Conservation (phyloP, 2,329 filamentous ascomycete genomes). For the Neofusicoccum parvum region DNA sequence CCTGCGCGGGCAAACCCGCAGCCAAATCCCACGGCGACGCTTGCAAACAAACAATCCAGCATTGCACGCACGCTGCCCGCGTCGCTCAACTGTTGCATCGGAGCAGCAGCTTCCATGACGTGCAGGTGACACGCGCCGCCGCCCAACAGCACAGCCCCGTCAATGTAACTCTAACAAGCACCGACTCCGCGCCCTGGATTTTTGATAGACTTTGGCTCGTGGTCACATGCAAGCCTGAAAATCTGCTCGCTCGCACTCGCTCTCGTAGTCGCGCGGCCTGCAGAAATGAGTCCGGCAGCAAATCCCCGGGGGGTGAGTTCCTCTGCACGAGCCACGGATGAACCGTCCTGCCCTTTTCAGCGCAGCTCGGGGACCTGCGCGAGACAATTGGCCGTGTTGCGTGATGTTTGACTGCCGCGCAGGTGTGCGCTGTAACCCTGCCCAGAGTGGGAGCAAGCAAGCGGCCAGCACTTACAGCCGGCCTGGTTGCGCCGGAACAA, state of each 20-base stretch:
- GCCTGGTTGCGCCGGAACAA: too few relatives aligned
- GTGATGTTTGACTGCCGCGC: too few relatives aligned
- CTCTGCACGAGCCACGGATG: too few relatives aligned
- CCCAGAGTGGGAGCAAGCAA: too few relatives aligned
- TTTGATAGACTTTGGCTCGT: neutral
- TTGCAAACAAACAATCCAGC: constrained; percentile 14
- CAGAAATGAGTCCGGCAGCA: too few relatives aligned
- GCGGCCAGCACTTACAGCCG: too few relatives aligned
- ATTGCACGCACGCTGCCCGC: constrained; percentile 5
- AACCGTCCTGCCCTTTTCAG: too few relatives aligned
- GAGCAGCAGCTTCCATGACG: constrained; percentile 4
- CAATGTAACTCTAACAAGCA: constrained; percentile 3
- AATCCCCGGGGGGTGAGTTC: too few relatives aligned
- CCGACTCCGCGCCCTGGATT: neutral
- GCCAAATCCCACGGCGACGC: neutral
- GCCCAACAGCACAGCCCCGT: neutral
- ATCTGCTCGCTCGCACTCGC: neutral
- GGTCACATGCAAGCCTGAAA: neutral
- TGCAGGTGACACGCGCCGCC: constrained; percentile 1
- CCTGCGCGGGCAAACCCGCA: constrained; percentile 5
- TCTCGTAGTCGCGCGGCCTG: too few relatives aligned
- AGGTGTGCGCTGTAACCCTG: too few relatives aligned
- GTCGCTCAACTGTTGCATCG: constrained; percentile 9
- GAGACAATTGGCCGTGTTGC: too few relatives aligned
- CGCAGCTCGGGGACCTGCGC: too few relatives aligned